A percentile compares a stretch with the other conserved stretches of the same genome.
These are phyloP conservation scores for Stropharia rugosoannulata DNA, from an alignment of 768 basidiomycete genomes.

Conservation along the genomic window DNA sequence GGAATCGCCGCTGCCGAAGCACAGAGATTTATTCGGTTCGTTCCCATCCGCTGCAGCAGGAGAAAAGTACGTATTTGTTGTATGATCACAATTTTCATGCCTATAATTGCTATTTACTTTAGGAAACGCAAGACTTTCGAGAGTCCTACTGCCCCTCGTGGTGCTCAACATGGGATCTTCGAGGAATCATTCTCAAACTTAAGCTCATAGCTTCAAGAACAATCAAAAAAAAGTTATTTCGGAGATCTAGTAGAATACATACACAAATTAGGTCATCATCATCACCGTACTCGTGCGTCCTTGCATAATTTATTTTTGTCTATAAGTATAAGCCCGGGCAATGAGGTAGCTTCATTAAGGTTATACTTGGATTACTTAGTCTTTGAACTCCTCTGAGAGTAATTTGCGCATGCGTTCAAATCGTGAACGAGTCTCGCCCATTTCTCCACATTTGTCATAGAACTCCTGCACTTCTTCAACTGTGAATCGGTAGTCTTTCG, in stretches of 20 bases:
- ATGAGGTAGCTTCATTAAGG: neutral
- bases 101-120: neutral
- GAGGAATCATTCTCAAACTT: constrained; percentile 52
- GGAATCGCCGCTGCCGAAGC: constrained; percentile 93
- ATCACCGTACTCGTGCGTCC: neutral
- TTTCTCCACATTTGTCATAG: constrained; percentile 72
- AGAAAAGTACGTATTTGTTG: constrained; percentile 66
- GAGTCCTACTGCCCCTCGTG: constrained; percentile 83
- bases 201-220: constrained; percentile 23
- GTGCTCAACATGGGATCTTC: constrained; percentile 64
- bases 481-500: constrained; percentile 68
- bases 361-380: constrained; percentile 24
- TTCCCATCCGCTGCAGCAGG: constrained; percentile 97
- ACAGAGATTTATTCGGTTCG: constrained; percentile 92
- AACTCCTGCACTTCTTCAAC: constrained; percentile 76
- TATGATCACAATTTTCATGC: neutral
- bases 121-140: constrained; percentile 79
- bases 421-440: constrained; percentile 59
- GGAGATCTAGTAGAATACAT: neutral
- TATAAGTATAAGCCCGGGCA: neutral
- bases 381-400: constrained; percentile 36
- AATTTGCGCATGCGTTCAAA: constrained; percentile 69
- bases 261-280: neutral
- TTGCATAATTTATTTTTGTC: neutral
- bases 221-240: constrained; percentile 10